Evolutionary conservation across 1,139 yeast genomes (phyloP).

Genomic region (Yamadazyma triangularis): DNA sequence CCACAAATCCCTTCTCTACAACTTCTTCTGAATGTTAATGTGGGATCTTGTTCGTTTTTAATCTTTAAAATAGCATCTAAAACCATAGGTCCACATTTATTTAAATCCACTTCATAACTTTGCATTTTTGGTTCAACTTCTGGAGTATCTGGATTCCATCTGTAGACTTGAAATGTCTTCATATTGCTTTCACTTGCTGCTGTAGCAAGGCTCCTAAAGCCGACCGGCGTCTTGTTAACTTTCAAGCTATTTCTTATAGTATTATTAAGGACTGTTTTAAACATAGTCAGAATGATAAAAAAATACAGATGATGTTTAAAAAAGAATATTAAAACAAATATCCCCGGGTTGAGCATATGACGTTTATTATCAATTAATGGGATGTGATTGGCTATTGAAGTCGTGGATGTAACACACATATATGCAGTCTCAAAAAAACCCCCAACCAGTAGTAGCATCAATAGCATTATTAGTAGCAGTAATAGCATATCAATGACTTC

Average conservation of each 20-base stretch:
- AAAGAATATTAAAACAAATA: too few relatives aligned
- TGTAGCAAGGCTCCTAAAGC: slow-evolving; percentile 44
- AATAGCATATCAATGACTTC: too few relatives aligned
- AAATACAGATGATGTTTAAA: too few relatives aligned
- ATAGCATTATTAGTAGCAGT: too few relatives aligned
- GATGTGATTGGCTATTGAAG: slow-evolving; percentile 4
- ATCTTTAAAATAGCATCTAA: slow-evolving; percentile 91
- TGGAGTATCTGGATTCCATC: slow-evolving; percentile 99
- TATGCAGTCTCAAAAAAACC: too few relatives aligned
- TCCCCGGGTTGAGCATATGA: slow-evolving; percentile 1
- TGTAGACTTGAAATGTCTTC: slow-evolving; percentile 87
- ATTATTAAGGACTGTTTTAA: too few relatives aligned
- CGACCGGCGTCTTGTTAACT: too few relatives aligned
- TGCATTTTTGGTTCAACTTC: slow-evolving; percentile 87
- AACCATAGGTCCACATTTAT: slow-evolving; percentile 96
- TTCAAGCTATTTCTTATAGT: too few relatives aligned
- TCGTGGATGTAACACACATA: too few relatives aligned
- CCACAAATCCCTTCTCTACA: slow-evolving; percentile 99
- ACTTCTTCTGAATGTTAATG: slow-evolving; percentile 94
- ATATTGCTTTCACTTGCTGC: slow-evolving; percentile 45
- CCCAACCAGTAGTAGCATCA: too few relatives aligned
- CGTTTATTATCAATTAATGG: slow-evolving; percentile 2
- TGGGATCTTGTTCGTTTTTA: slow-evolving; percentile 93
- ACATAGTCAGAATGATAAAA: too few relatives aligned
- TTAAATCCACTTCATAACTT: slow-evolving; percentile 78